Percentiles rank a stretch among this genome's conserved stretches.
phyloP scores from a whole-genome alignment of 352 stramenopile genomes.

The Phytopythium ostracodes region DNA sequence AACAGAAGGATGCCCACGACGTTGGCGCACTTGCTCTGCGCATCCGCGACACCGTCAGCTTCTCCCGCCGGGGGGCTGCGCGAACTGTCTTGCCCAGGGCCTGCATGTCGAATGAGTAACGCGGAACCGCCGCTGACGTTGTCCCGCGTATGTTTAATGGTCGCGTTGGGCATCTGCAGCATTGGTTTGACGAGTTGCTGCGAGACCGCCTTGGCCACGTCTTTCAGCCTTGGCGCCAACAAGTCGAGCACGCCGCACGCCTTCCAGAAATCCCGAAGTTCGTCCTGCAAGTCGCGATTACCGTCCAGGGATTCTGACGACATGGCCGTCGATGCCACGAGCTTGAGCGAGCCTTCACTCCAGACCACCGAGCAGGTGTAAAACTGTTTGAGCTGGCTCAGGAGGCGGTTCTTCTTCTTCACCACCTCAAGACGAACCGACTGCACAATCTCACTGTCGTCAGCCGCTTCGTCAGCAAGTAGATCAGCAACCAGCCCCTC shows the following conservation, averaged over 20 bases:
- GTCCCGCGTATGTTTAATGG: conserved; percentile 15
- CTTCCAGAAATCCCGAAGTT: conserved; percentile 44
- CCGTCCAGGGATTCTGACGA: not conserved
- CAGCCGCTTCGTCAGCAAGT: conserved; percentile 5
- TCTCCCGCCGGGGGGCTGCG: not conserved
- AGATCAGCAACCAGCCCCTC: conserved; percentile 34
- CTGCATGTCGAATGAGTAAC: not conserved
- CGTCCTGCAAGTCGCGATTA: conserved; percentile 7
- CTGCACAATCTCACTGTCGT: conserved; percentile 29
- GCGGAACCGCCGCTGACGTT: conserved; percentile 19
- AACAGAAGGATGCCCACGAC: conserved; percentile 51
- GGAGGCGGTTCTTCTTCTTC: conserved; percentile 50
- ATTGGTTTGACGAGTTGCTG: conserved; percentile 52
- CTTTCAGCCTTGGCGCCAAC: conserved; percentile 37
- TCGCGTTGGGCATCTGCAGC: conserved; percentile 19
- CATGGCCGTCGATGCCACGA: conserved; percentile 5
- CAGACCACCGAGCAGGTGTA: conserved; percentile 32
- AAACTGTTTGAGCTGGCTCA: conserved; percentile 43
- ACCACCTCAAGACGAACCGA: conserved; percentile 43
- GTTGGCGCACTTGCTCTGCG: conserved; percentile 34
- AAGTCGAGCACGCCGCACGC: conserved; percentile 48
- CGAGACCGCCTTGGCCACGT: conserved; percentile 47
- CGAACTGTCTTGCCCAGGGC: not conserved
- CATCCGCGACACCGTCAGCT: conserved; percentile 19
- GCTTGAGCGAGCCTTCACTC: conserved; percentile 38